These are phyloP conservation scores for Magnolia kwangsiensis DNA, from an alignment of 164 flowering plant genomes.

Conservation along the genomic window DNA sequence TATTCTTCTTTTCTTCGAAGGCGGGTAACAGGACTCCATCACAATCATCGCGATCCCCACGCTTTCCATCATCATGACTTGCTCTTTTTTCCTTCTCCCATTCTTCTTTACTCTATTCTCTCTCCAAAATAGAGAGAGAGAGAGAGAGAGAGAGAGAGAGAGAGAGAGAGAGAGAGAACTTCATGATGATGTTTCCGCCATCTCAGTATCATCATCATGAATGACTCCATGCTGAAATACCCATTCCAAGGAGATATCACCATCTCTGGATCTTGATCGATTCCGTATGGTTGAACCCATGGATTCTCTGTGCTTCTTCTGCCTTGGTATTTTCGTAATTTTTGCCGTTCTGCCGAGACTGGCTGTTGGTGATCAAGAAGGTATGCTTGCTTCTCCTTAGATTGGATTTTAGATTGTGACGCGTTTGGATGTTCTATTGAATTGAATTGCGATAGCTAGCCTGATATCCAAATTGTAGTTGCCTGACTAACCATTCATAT, in stretches of 20 bases:
- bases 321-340: constrained; percentile 28
- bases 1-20: background rate
- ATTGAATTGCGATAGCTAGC: no score
- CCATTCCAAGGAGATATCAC: background rate
- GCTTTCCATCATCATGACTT: background rate
- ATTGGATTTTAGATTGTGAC: background rate
- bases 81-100: background rate
- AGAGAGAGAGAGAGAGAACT: background rate
- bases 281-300: constrained; percentile 16
- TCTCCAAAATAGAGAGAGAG: background rate
- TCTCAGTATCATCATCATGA: background rate
- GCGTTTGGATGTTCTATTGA: no score
- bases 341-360: constrained; percentile 12
- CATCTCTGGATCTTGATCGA: background rate
- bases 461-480: background rate
- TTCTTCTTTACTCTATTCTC: background rate
- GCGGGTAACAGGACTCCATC: background rate
- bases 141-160: constrained; percentile 1
- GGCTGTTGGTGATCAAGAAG: constrained; percentile 49
- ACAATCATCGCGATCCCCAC: background rate
- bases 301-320: constrained; percentile 25
- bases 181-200: no score
- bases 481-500: background rate
- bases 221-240: background rate
- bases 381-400: constrained; percentile 23